Base-by-base conservation (phyloP, 345 rosid species). In the Corchorus olitorius region DNA sequence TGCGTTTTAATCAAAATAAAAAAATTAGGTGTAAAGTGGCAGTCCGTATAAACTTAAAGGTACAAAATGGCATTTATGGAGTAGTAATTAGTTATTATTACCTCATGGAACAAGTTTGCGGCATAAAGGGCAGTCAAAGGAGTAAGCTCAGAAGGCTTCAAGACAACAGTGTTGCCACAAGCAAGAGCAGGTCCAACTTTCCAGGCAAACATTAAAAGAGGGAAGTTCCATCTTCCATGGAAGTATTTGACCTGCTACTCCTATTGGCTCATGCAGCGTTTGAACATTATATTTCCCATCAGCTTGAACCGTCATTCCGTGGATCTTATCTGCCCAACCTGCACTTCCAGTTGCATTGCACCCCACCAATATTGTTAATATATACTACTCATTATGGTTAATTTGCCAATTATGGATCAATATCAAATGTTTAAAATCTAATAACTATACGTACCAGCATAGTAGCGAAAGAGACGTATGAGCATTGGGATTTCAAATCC, bases 181-280 rank as follows among this genome's bases (percentile, higher is more conserved):
- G 88, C 87, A 46, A 87, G 65, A 12, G 90, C 88, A 52, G 90
- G 87, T 7, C 83, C 90, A 10, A 85, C 90, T 70, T 87, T 87
- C 88, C 88, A 85, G 37, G 86, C 84, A 15, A 83, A 83, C 88
- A 85, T 69, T 22, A 87, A 6, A 75, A 85, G 83, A 60, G 88
- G 90, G 73, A 87, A 87, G 82, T 87, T 87, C 88, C 90, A 87
- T 2, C 81, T 87, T 87, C 88, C 90, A 87, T 2, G 90, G 90
- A 76, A 87, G 75, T 35, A 85, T 87, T 80, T 80, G 88, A 72
- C 90, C 88, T 0, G 86, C 90, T 66, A 87, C 90, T 27, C 90
- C 88, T 35, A 87, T 78, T 27, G 88, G 87, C 69, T 87, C 90
- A 39, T 87, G 88, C 80, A 87, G 65, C 20, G 79, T 83, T 56